Conservation (phyloP, 306 rosid genomes). For the Rosa rugosa region DNA sequence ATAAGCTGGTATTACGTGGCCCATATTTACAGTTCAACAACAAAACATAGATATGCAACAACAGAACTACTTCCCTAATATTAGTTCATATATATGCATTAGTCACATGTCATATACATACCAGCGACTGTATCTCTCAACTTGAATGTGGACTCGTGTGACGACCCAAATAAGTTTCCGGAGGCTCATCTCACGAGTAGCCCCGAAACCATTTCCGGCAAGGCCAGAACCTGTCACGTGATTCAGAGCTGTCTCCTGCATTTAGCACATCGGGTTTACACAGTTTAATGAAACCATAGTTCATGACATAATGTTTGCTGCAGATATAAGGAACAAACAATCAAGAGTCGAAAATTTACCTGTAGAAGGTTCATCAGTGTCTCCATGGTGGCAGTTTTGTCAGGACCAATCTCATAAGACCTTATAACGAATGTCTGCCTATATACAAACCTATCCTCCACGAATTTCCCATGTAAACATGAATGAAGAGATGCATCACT, state of each 20-base stretch:
- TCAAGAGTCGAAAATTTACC: conserved; percentile 22
- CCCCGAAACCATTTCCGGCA: conserved; percentile 81
- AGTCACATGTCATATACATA: conserved; percentile 20
- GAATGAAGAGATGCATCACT: conserved; percentile 44
- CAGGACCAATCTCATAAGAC: conserved; percentile 81
- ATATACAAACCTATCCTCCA: conserved; percentile 61
- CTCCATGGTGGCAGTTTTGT: conserved; percentile 78
- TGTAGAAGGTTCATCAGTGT: conserved; percentile 80
- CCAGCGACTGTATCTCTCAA: conserved; percentile 82
- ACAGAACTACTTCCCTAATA: neutral
- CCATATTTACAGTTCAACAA: neutral
- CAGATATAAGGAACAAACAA: neutral
- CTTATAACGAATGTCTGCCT: conserved; percentile 61
- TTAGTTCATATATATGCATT: neutral
- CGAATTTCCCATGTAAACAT: conserved; percentile 65
- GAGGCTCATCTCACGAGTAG: conserved; percentile 84
- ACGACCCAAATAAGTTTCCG: conserved; percentile 92
- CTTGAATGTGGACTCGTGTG: conserved; percentile 85
- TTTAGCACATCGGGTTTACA: neutral
- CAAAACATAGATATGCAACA: neutral
- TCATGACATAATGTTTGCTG: neutral
- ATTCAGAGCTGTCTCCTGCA: conserved; percentile 86
- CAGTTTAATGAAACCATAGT: neutral
- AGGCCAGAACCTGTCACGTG: conserved; percentile 83
- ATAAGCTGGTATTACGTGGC: neutral